Evolutionary conservation across 306 rosid species (phyloP), one percentile per base, ranked within the genome.

Genomic region (Vigna reflexopilosa): DNA sequence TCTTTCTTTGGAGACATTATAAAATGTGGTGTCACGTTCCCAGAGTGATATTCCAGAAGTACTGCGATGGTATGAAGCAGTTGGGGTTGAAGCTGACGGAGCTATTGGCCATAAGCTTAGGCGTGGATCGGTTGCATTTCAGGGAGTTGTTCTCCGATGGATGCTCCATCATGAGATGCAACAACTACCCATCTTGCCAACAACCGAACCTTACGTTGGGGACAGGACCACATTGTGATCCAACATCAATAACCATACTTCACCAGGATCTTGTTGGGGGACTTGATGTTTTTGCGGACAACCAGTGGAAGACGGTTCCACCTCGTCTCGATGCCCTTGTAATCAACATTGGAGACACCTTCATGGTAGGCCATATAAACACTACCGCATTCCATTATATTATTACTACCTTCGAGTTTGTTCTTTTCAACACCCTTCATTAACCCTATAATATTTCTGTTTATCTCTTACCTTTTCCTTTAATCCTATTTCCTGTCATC

Each of bases 141-240:
- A 90, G 47, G 13, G 75, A 85, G 0, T 81, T 88, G 74, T 93
- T 93, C 50, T 84, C 85, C 52, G 96, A 90, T 22, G 89, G 84
- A 5, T 79, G 65, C 64, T 86, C 93, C 4, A 88, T 93, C 20
- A 81, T 91, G 90, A 86, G 98, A 82, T 88, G 90, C 82, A 93
- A 93, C 86, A 80, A 84, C 71, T 93, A 93, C 81, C 98, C 97
- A 44, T 13, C 34, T 42, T 91, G 97, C 80, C 24, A 75, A 15
- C 62, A 87, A 38, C 93, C 96, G 9, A 74, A 34, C 13, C 82
- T 77, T 17, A 77, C 89, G 2, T 85, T 91, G 0, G 97, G 98
- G 7, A 90, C 96, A 0, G 97, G 97, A 24, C 93, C 98, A 3
- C 98, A 94, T 50, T 87, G 96, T 44, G 98, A 91, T 73, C 97